phyloP scores from a whole-genome alignment of 805 yeast species.

The Ogataea pini region DNA sequence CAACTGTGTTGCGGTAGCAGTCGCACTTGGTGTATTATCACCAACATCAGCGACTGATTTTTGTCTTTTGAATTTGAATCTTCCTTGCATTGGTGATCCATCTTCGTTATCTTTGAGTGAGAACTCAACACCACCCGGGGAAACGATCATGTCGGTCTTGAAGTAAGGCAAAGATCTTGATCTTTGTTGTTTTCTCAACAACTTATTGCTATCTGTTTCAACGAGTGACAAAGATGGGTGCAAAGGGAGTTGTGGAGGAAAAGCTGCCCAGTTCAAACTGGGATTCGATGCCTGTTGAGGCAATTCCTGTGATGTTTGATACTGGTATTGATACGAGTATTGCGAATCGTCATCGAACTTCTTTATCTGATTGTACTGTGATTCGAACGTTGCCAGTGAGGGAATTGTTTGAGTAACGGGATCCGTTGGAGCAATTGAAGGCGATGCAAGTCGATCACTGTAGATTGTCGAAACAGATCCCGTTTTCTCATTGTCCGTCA shows the following conservation, averaged over 20 bases:
- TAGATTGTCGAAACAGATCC: slow-evolving; percentile 6
- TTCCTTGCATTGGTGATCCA: background rate
- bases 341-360: slow-evolving; percentile 18
- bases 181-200: slow-evolving; percentile 7
- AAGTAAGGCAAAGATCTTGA: slow-evolving; percentile 14
- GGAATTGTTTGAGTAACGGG: background rate
- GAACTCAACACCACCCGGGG: background rate
- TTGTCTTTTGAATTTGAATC: slow-evolving; percentile 7
- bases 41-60: slow-evolving; percentile 7
- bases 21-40: slow-evolving; percentile 2
- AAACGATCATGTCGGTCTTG: slow-evolving; percentile 5
- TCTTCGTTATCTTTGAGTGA: background rate
- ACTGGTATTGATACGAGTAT: slow-evolving; percentile 11
- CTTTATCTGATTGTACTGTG: background rate
- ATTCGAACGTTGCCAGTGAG: slow-evolving; percentile 2
- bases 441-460: slow-evolving; percentile 10
- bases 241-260: slow-evolving; percentile 3
- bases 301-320: background rate
- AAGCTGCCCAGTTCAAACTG: slow-evolving; percentile 4
- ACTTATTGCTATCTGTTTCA: background rate
- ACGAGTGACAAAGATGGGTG: background rate
- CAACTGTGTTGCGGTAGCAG: slow-evolving; percentile 19
- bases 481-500: slow-evolving; percentile 6
- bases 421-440: slow-evolving; percentile 9
- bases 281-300: background rate